Evolutionary conservation across 2,329 filamentous ascomycete species (phyloP).

Genomic region (Cladosporium sp.): DNA sequence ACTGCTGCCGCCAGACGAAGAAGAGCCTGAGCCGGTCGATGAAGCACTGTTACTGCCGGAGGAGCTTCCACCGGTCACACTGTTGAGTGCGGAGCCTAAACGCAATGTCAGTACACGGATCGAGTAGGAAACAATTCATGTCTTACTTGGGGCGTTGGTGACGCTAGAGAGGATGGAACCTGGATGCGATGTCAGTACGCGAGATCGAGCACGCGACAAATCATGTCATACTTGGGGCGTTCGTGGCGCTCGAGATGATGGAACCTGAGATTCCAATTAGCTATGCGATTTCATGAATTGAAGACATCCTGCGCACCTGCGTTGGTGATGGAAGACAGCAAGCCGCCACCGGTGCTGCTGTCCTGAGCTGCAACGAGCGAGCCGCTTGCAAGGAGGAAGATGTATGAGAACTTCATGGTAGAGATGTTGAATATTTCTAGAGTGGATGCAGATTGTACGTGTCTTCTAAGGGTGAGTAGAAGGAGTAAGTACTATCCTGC

Average conservation of each 20-base stretch:
- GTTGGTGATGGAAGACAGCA: slow-evolving; percentile 9
- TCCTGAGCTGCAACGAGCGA: slow-evolving; percentile 6
- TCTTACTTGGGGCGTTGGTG: slow-evolving; percentile 5
- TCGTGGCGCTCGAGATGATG: slow-evolving; percentile 9
- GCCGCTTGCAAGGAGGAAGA: neutral
- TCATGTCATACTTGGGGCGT: neutral
- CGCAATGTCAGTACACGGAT: too few relatives aligned
- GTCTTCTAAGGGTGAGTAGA: too few relatives aligned
- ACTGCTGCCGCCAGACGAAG: neutral
- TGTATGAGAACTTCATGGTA: slow-evolving; percentile 5
- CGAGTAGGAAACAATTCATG: too few relatives aligned
- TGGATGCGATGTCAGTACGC: neutral
- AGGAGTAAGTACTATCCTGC: neutral
- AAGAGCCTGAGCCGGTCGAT: neutral
- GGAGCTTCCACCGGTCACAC: slow-evolving; percentile 5
- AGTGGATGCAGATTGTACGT: neutral
- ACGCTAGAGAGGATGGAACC: slow-evolving; percentile 7
- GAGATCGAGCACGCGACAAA: too few relatives aligned
- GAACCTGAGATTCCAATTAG: neutral
- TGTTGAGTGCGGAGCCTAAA: slow-evolving; percentile 1
- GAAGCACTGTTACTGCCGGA: neutral
- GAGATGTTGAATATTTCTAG: neutral
- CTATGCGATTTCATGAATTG: too few relatives aligned
- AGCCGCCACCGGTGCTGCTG: neutral
- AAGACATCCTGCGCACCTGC: neutral